Base-by-base conservation (phyloP, 2,329 filamentous ascomycete species). In the Stemphylium vesicarium region DNA sequence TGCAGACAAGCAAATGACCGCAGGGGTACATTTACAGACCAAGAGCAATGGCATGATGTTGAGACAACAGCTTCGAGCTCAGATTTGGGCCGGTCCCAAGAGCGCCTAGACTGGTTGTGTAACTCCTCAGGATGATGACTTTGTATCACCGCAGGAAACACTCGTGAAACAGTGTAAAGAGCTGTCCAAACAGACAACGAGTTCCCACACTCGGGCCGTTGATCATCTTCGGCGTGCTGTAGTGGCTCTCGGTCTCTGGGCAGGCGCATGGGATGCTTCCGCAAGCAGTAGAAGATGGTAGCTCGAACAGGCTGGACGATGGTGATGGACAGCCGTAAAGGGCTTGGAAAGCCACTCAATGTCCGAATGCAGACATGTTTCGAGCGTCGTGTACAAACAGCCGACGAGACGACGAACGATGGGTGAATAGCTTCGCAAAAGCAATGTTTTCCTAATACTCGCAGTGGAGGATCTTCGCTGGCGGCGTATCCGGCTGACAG, bases 61-160 rank as follows among this genome's bases (percentile, higher is more conserved):
- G n/a, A 44, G 15, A 39, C 16, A 26, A 40, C 31, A 12, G 42
- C 3, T 36, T 36, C 15, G 16, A 42, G 40, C 46, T 40, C 46
- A 49, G 37, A 39, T 35, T 39, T 33, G n/a, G 46, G 46, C 40
- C 38, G 29, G 39, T 26, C 35, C 13, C 29, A 18, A 18, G 26
- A 36, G 35, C 29, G 36, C 22, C 46, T 37, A 35, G 46, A 38
- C 32, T 43, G 37, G 51, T 18, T 32, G 45, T 50, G 45, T 39
- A 39, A 50, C 51, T 50, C n/a, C 12, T 43, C 35, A 18, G 31
- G 18, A 54, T 35, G 35, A 18, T 45, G 40, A 50, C 33, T 18
- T 38, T 54, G 52, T 54, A 50, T 35, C 36, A 45, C 46, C 4
- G 18, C 35, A 54, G 46, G 41, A 50, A 54, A 50, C 52, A 50